Conservation (phyloP, 2,329 filamentous ascomycete genomes). For the Colletotrichum godetiae region DNA sequence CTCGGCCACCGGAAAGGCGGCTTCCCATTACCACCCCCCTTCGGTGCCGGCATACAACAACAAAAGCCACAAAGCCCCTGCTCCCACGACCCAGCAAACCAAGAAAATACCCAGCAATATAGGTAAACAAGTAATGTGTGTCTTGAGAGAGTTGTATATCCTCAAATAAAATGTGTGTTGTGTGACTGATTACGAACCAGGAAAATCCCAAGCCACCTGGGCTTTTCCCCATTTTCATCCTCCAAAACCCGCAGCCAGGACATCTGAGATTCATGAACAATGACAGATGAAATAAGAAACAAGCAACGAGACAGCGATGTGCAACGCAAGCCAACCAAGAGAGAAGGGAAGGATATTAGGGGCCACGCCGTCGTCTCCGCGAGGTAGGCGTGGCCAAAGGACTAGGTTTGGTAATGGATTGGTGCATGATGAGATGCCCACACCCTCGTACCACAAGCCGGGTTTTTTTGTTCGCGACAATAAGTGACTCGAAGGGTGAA, state of each 20-base stretch:
- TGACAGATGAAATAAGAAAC: conserved; percentile 43
- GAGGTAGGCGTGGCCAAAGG: conserved; percentile 5
- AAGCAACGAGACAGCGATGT: conserved; percentile 1
- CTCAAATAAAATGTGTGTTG: conserved; percentile 12
- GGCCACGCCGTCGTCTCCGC: conserved; percentile 25
- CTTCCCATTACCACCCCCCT: conserved; percentile 13
- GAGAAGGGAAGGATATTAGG: conserved; percentile 32
- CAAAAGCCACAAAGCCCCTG: conserved; percentile 23
- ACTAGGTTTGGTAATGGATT: conserved; percentile 11
- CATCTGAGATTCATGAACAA: conserved; percentile 38
- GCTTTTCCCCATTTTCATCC: conserved; percentile 49
- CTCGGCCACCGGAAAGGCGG: conserved; percentile 8
- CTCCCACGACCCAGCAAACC: conserved; percentile 23
- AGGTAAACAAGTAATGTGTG: conserved; percentile 21
- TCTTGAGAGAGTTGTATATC: conserved; percentile 27
- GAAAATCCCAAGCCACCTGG: conserved; percentile 50
- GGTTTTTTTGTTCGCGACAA: conserved; percentile 32
- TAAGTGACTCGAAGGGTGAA: conserved; percentile 35
- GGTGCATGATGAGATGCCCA: conserved; percentile 1
- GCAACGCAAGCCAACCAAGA: conserved; percentile 33
- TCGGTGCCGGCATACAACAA: conserved; percentile 17
- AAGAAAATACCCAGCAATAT: conserved; percentile 30
- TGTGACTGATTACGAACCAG: conserved; percentile 37
- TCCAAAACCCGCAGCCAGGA: conserved; percentile 35
- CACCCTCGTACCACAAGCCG: conserved; percentile 9